Evolutionary conservation across 2,329 filamentous ascomycete genomes (phyloP), one percentile per base, ranked within the genome.

Genomic region (Pyrenophora seminiperda): DNA sequence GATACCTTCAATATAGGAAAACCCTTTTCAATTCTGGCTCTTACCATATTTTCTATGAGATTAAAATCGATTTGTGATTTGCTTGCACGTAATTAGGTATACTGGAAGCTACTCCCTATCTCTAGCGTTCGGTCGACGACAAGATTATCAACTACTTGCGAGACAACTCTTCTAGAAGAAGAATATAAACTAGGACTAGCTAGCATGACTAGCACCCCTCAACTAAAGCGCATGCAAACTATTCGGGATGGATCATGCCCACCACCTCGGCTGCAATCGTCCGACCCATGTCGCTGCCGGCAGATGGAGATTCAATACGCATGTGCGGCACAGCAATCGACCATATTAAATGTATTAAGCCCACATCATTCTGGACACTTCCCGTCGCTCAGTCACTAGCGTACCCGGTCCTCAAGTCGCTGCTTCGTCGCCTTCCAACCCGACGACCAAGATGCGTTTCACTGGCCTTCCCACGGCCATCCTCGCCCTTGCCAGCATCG

Each of bases 401-500:
- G n/a, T n/a, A n/a, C n/a, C n/a, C n/a, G n/a, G n/a, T n/a, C n/a
- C n/a, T n/a, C n/a, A n/a, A n/a, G n/a, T n/a, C n/a, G n/a, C n/a
- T n/a, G n/a, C n/a, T n/a, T n/a, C n/a, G 15, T 22, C 38, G 5
- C 11, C 22, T 36, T 2, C 5, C 17, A 2, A 29, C 7, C n/a
- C 22, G 2, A 7, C 4, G n/a, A 1, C 14, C 32, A 53, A 37
- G n/a, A 54, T 54, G 51, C 51, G 33, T 39, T 19, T 53, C 38
- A 22, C 14, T 3, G 24, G 33, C 14, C 7, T 43, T 18, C 42
- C 41, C 19, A 37, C 48, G n/a, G 48, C 42, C 19, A 19, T 47
- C 19, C 37, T 60, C 32, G 54, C 56, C 4, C 44, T 60, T 14
- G 47, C 50, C 7, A 34, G 51, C 19, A 31, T 47, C 3, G 39